Evolutionary conservation across 352 stramenopile genomes (phyloP), one percentile per base, ranked within the genome.

Genomic region (Phytophthora agathidicida): DNA sequence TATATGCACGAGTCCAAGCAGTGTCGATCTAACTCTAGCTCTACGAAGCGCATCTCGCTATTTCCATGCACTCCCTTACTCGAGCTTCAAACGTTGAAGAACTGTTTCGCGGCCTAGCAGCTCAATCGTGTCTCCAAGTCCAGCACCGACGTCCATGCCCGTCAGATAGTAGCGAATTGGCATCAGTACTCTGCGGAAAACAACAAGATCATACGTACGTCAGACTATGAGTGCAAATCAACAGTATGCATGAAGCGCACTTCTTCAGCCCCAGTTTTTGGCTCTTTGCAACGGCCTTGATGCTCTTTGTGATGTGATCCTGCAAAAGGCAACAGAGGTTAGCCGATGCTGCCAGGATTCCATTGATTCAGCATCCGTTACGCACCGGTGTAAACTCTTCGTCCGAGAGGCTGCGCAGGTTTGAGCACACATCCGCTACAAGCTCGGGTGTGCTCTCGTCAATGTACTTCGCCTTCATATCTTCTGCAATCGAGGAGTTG

Each of bases 91-190:
- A 35, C 86, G 77, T 31, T 50, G 48, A 8, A 96, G 60, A 33
- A 83, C 73, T 1, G 71, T 88, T 22, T 80, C 63, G 16, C 81
- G 83, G 7, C 84, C 86, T 0, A 96, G 65, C 16, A 94, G 65
- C 63, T 90, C 68, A 64, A 96, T 89, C 14, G 86, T 96, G 39
- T 94, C 84, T 30, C 84, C 86, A 23, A 96, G 70, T 36, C 83
- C 79, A 49, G 86, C 86, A 11, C 86, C 86, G 32, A 96, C 85
- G 41, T 94, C 84, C 83, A 94, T 94, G 5, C 83, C 86, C 1
- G 86, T 96, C 20, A 93, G 32, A 48, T 90, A 93, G 67, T 96
- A 96, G 3, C 86, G 86, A 42, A 94, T 80, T 8, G 86, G 84
- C 86, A 96, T 96, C n/a, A 94, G 66, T 36, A 94, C 80, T 45